Percentiles rank a stretch among this genome's conserved stretches.
These are phyloP conservation scores for Leccinum imitatum DNA, from an alignment of 768 basidiomycete genomes.

Conservation along the genomic window DNA sequence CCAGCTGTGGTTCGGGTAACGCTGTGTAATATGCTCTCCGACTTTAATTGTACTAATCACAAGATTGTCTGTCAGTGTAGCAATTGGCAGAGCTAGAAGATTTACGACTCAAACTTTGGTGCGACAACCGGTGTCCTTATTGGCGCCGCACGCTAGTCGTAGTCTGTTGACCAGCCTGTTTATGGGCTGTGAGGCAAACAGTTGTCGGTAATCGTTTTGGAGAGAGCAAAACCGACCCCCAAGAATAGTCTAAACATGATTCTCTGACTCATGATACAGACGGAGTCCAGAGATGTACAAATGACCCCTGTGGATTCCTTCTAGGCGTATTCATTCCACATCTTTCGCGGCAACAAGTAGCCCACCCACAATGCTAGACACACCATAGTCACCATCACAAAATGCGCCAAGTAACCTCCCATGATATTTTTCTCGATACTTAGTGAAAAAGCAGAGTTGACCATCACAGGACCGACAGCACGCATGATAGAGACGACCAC, in stretches of 20 bases:
- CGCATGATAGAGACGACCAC: slow-evolving; percentile 30
- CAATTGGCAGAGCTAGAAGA: no score
- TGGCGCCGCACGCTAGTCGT: no score
- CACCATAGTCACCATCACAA: slow-evolving; percentile 33
- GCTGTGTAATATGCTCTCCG: no score
- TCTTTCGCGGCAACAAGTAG: slow-evolving; percentile 33
- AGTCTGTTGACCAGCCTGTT: no score
- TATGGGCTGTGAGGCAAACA: no score
- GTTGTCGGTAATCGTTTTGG: slow-evolving; percentile 8
- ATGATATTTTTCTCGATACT: slow-evolving; percentile 39
- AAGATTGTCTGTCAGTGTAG: no score
- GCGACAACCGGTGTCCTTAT: no score
- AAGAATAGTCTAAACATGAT: slow-evolving; percentile 20
- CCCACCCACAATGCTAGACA: slow-evolving; percentile 31
- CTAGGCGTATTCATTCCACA: slow-evolving; percentile 2
- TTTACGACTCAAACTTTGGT: no score
- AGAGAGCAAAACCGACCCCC: slow-evolving; percentile 7
- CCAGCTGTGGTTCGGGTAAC: no score
- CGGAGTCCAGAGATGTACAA: slow-evolving; percentile 23
- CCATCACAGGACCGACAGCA: slow-evolving; percentile 27
- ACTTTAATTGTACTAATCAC: no score
- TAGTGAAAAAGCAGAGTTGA: slow-evolving; percentile 30
- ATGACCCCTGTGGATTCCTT: slow-evolving; percentile 14
- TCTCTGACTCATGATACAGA: slow-evolving; percentile 26
- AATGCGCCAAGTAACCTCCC: slow-evolving; percentile 59